These are phyloP conservation scores for Cladosporium sp. DNA, from an alignment of 2,329 filamentous ascomycete species.

Conservation along the genomic window DNA sequence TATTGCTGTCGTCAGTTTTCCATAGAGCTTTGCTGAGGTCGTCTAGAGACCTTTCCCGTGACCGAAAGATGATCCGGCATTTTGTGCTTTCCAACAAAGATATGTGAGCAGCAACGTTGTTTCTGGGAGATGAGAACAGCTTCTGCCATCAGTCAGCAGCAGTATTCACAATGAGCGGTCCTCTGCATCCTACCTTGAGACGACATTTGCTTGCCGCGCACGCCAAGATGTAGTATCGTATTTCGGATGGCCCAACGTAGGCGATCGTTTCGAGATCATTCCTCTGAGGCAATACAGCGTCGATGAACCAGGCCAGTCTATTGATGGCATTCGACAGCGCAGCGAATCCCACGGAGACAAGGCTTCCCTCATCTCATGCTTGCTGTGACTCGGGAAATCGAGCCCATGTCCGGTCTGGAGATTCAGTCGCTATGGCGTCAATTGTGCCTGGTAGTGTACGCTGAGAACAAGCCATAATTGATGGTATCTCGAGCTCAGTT, in stretches of 20 bases:
- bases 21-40: not conserved
- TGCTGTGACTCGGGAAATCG: constrained; percentile 13
- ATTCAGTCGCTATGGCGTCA: constrained; percentile 5
- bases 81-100: constrained; percentile 18
- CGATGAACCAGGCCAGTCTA: constrained; percentile 19
- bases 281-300: not conserved
- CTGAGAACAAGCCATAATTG: not conserved
- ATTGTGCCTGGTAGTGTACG: constrained; percentile 13
- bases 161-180: too few species aligned
- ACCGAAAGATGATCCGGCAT: constrained; percentile 6
- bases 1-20: not conserved
- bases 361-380: constrained; percentile 9
- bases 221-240: constrained; percentile 21
- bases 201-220: constrained; percentile 22
- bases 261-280: constrained; percentile 17
- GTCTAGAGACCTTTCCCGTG: not conserved
- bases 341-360: constrained; percentile 11
- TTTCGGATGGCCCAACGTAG: constrained; percentile 22
- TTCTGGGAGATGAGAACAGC: constrained; percentile 21
- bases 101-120: constrained; percentile 15
- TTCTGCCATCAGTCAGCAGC: not conserved
- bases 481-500: not conserved
- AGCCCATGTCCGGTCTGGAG: constrained; percentile 12
- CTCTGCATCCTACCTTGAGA: not conserved
- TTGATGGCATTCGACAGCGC: constrained; percentile 19